These are phyloP conservation scores for Proliferodiscus dingleyae DNA, from an alignment of 2,329 filamentous ascomycete species.

Conservation along the genomic window DNA sequence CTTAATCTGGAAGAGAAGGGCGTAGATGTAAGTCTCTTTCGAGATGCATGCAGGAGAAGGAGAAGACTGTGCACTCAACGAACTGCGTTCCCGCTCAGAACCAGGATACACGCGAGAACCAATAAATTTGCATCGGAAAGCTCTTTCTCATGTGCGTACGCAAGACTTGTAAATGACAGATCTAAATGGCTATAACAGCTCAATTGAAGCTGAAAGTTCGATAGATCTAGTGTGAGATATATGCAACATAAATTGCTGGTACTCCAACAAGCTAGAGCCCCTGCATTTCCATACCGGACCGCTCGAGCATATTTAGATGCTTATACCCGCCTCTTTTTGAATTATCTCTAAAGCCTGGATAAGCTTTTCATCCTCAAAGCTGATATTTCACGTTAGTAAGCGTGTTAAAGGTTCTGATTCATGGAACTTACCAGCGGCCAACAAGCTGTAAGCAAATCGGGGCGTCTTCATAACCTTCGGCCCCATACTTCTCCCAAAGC, in stretches of 20 bases:
- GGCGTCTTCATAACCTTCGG: background rate
- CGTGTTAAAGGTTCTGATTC: conserved; percentile 3
- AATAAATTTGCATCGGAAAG: background rate
- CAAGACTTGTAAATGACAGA: too few relatives aligned
- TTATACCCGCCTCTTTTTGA: conserved; percentile 30
- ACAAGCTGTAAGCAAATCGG: background rate
- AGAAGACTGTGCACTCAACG: background rate
- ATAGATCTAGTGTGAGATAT: too few relatives aligned
- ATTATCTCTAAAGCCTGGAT: conserved; percentile 33
- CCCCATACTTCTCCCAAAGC: background rate
- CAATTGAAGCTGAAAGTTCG: too few relatives aligned
- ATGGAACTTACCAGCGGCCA: conserved; percentile 26
- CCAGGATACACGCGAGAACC: background rate
- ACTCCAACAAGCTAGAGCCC: background rate
- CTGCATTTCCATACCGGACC: background rate
- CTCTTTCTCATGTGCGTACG: too few relatives aligned
- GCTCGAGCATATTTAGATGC: conserved; percentile 23
- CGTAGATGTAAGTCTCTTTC: background rate
- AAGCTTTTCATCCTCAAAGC: conserved; percentile 37
- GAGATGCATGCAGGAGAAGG: background rate
- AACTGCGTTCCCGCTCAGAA: background rate
- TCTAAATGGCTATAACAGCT: too few relatives aligned
- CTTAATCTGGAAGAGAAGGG: background rate
- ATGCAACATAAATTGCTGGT: background rate
- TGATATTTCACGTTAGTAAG: conserved; percentile 14